Evolutionary conservation across 148 eudicot species (phyloP).

Genomic region (Tetragonia tetragonoides): DNA sequence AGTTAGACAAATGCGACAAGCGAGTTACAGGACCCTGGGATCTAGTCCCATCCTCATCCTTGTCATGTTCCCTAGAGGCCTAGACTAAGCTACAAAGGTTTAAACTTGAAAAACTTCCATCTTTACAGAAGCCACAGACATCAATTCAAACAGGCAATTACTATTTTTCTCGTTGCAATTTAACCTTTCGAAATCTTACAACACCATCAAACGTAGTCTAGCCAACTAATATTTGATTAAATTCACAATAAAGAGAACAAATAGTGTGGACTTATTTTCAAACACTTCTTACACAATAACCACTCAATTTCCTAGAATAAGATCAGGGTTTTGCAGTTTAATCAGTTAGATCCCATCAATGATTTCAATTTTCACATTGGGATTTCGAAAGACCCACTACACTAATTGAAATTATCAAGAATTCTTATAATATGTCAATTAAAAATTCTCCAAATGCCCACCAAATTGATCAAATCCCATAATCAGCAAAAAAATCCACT

Average conservation of each 20-base stretch:
- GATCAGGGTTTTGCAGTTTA: neutral
- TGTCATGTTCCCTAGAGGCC: too few relatives aligned
- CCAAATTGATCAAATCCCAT: constrained; percentile 3
- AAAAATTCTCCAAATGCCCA: neutral
- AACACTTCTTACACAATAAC: neutral
- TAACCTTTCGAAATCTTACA: neutral
- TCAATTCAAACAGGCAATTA: too few relatives aligned
- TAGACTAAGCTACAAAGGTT: neutral
- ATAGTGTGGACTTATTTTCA: neutral
- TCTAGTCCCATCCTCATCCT: too few relatives aligned
- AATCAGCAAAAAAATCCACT: neutral
- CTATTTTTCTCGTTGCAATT: too few relatives aligned
- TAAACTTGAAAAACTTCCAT: neutral
- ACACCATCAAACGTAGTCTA: too few relatives aligned
- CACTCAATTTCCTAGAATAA: neutral
- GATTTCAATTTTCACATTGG: neutral
- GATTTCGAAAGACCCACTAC: neutral
- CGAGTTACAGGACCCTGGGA: too few relatives aligned
- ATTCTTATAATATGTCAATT: neutral
- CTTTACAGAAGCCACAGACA: too few relatives aligned
- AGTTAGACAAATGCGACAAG: too few relatives aligned
- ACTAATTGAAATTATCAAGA: neutral
- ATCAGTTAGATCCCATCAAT: neutral
- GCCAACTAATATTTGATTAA: neutral
- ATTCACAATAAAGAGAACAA: neutral